Evolutionary conservation across 2,329 filamentous ascomycete species (phyloP), one percentile per base, ranked within the genome.

Genomic region (Venturia carpophila): DNA sequence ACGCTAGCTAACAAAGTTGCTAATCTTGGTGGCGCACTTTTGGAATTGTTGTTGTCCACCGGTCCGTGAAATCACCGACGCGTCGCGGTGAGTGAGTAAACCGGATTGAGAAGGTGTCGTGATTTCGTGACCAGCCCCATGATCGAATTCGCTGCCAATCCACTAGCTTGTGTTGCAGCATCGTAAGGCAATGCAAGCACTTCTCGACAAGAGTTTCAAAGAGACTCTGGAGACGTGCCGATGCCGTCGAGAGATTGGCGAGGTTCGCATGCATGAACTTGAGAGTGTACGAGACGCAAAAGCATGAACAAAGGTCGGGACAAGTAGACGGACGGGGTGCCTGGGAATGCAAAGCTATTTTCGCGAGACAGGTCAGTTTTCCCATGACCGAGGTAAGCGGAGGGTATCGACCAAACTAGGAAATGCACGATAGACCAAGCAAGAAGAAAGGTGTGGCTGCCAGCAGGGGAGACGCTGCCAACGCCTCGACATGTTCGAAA

Each of bases 361-460:
- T 11, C 6, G 52, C 17, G 27, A 37, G 52, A 58, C 52, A 58
- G 7, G 52, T 37, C 52, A 37, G 27, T 58, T 58, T 58, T n/a
- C 30, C 24, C 52, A 34, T 30, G 4, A 37, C 52, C 27, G 11
- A 39, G 52, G 17, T n/a, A n/a, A 9, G 52, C 30, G 27, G 27
- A 15, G 30, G 52, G 27, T 19, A 58, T 55, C 15, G 52, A 37
- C 52, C 52, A 58, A 37, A 37, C 30, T 58, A 58, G 52, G 52
- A 58, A 58, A 58, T 58, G 52, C 52, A 58, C 52, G 52, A 58
- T 58, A 58, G 52, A 58, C 17, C 13, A 27, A 21, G 27, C 52
- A 37, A 56, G 52, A 15, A 58, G 17, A 13, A 19, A 30, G 27
- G n/a, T 9, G 4, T 37, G 27, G 27, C 52, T 15, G 21, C 21